Conservation (phyloP, 345 rosid genomes). For the Hypericum androsaemum region DNA sequence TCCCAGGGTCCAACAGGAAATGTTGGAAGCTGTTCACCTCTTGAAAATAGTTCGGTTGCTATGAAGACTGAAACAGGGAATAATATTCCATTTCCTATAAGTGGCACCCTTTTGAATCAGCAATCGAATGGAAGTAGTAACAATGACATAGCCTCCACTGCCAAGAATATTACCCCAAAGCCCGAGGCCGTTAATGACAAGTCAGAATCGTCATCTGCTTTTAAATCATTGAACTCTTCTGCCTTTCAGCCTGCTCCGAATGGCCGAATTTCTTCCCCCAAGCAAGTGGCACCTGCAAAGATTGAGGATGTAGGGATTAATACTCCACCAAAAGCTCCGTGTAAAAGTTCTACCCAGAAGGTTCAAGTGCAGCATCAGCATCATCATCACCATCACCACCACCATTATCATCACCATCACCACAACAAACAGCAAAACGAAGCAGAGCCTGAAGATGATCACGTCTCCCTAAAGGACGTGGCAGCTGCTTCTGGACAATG, state of each 20-base stretch:
- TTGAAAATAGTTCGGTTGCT: slow-evolving; percentile 17
- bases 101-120: slow-evolving; percentile 30
- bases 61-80: slow-evolving; percentile 17
- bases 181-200: slow-evolving; percentile 24
- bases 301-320: slow-evolving; percentile 17
- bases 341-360: slow-evolving; percentile 18
- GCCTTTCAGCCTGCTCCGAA: slow-evolving; percentile 20
- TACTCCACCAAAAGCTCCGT: slow-evolving; percentile 14
- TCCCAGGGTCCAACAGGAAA: slow-evolving; percentile 19
- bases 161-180: slow-evolving; percentile 25
- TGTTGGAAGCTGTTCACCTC: slow-evolving; percentile 20
- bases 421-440: slow-evolving; percentile 13
- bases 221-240: slow-evolving; percentile 22
- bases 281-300: slow-evolving; percentile 18
- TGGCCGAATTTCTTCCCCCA: slow-evolving; percentile 13
- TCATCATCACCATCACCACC: slow-evolving; percentile 13
- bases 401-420: slow-evolving; percentile 16
- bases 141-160: slow-evolving; percentile 40
- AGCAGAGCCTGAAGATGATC: slow-evolving; percentile 21
- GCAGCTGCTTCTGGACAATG: slow-evolving; percentile 32
- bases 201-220: slow-evolving; percentile 26
- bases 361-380: slow-evolving; percentile 14
- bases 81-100: slow-evolving; percentile 22
- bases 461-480: slow-evolving; percentile 23
- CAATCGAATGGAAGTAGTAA: slow-evolving; percentile 40